phyloP scores from a whole-genome alignment of 495 filamentous ascomycete genomes.

The Cercophora sp. region DNA sequence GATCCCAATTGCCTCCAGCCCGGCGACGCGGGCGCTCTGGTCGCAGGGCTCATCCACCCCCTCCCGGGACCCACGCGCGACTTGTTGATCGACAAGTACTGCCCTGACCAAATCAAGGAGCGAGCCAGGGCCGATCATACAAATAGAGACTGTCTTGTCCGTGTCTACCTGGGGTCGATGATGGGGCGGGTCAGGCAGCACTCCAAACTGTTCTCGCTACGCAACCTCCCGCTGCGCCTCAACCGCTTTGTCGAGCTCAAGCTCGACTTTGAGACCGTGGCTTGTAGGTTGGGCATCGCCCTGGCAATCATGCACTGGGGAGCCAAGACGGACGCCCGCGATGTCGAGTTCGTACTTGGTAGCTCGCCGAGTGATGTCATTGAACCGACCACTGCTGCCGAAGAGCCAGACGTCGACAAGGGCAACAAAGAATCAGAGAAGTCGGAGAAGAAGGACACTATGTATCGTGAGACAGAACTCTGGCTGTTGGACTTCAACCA shows the following conservation, averaged over 20 bases:
- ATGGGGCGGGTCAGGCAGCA: neutral
- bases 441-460: no score
- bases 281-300: slow-evolving; percentile 8
- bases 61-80: slow-evolving; percentile 7
- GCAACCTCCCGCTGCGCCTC: slow-evolving; percentile 19
- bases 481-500: no score
- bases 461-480: no score
- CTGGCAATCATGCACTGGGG: slow-evolving; percentile 19
- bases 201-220: slow-evolving; percentile 16
- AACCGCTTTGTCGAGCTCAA: slow-evolving; percentile 16
- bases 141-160: slow-evolving; percentile 28
- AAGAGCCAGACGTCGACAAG: no score
- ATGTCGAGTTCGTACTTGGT: slow-evolving; percentile 23
- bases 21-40: slow-evolving; percentile 6
- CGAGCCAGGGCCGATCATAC: slow-evolving; percentile 7
- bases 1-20: no score
- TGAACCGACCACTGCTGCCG: no score
- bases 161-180: slow-evolving; percentile 23
- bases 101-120: slow-evolving; percentile 10
- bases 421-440: no score
- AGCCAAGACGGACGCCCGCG: slow-evolving; percentile 13
- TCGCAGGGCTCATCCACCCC: slow-evolving; percentile 8
- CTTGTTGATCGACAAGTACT: slow-evolving; percentile 26
- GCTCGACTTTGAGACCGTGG: slow-evolving; percentile 6
- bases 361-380: neutral